A percentile compares a stretch with the other conserved stretches of the same genome.
Evolutionary conservation across 495 filamentous ascomycete species (phyloP).

Genomic region (Pseudevernia furfuracea): DNA sequence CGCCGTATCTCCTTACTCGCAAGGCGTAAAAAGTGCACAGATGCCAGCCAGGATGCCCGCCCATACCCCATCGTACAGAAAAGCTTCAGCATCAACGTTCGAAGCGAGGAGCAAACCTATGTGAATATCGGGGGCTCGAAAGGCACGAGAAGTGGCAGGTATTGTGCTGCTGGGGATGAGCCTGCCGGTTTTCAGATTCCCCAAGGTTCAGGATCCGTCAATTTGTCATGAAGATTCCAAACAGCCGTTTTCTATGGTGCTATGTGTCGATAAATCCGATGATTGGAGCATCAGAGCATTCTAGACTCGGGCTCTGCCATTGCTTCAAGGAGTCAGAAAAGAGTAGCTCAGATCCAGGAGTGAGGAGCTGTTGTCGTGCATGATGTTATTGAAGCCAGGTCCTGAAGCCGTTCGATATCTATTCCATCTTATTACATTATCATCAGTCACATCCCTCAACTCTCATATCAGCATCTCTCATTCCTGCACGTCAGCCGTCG

Average conservation of each 20-base stretch:
- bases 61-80: no score
- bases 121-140: no score
- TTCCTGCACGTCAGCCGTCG: conserved; percentile 5
- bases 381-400: background rate
- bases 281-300: background rate
- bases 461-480: background rate
- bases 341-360: background rate
- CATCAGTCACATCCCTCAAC: background rate
- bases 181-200: background rate
- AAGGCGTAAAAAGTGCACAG: no score
- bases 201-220: background rate
- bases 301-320: background rate
- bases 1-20: no score
- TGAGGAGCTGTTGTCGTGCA: background rate
- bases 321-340: background rate
- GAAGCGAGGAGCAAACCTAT: no score
- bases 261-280: background rate
- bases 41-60: no score
- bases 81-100: no score
- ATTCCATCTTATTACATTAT: background rate
- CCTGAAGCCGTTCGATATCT: background rate
- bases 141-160: no score
- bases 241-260: background rate
- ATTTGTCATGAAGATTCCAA: background rate
- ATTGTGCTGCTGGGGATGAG: no score